A percentile compares a stretch with the other conserved stretches of the same genome.
Conservation (phyloP, 805 yeast genomes). For the Debaryomyces hansenii region DNA sequence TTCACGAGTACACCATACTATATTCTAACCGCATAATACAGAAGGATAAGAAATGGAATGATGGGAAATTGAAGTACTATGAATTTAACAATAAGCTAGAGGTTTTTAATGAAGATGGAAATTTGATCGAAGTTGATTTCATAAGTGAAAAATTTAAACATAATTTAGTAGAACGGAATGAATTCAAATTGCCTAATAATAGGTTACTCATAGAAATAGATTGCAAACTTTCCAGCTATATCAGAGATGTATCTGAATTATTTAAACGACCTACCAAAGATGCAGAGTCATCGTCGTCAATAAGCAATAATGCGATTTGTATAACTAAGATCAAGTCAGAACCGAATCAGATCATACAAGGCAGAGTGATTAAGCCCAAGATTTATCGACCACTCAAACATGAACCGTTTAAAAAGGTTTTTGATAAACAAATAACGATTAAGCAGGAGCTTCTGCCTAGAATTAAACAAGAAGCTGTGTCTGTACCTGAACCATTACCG, state of each 20-base stretch:
- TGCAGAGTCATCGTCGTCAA: background rate
- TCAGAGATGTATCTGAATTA: slow-evolving; percentile 35
- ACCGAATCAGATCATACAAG: background rate
- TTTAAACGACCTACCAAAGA: slow-evolving; percentile 7
- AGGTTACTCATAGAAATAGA: slow-evolving; percentile 29
- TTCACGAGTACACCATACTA: slow-evolving; percentile 47
- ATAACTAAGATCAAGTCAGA: background rate
- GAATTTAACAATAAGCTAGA: slow-evolving; percentile 50
- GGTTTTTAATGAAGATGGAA: slow-evolving; percentile 35
- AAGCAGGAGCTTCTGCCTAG: background rate
- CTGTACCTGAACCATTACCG: background rate
- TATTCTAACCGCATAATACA: slow-evolving; percentile 47
- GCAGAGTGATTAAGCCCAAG: background rate
- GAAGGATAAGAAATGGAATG: slow-evolving; percentile 52
- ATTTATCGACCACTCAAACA: background rate
- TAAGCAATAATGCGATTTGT: background rate
- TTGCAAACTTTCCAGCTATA: slow-evolving; percentile 29
- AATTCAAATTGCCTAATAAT: slow-evolving; percentile 26
- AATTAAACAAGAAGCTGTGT: background rate
- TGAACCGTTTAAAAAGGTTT: background rate
- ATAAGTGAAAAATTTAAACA: slow-evolving; percentile 17
- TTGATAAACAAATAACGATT: background rate
- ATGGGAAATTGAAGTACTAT: slow-evolving; percentile 47
- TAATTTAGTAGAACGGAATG: slow-evolving; percentile 17
- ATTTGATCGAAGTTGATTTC: slow-evolving; percentile 36